Evolutionary conservation across 257 asterid genomes (phyloP).

Genomic region (Euphrasia confusa): DNA sequence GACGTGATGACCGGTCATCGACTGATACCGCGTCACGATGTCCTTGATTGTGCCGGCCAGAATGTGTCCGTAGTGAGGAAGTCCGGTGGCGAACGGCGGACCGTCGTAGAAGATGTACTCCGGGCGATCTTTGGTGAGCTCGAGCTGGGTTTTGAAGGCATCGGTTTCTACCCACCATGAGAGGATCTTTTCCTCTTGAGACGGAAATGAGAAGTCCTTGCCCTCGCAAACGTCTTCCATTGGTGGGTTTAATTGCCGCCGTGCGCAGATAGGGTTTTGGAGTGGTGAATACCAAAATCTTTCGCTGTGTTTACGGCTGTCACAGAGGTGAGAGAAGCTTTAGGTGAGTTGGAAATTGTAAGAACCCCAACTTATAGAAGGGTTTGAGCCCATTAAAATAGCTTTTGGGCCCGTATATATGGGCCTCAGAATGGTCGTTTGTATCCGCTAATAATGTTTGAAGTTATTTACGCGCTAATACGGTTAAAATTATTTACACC

Average conservation of each 20-base stretch:
- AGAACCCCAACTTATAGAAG: too few relatives aligned
- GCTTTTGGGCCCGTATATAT: too few relatives aligned
- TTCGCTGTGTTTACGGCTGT: not conserved
- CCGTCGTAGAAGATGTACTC: constrained; percentile 95
- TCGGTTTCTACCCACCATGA: constrained; percentile 61
- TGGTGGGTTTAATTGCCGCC: constrained; percentile 18
- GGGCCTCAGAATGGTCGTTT: too few relatives aligned
- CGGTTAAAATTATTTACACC: too few relatives aligned
- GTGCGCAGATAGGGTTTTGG: constrained; percentile 39
- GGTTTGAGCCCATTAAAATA: too few relatives aligned
- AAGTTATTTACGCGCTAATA: too few relatives aligned
- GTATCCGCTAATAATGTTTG: too few relatives aligned
- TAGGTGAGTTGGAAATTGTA: too few relatives aligned
- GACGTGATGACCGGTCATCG: constrained; percentile 94
- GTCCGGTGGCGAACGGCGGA: constrained; percentile 97
- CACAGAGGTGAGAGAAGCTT: too few relatives aligned
- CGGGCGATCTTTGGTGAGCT: constrained; percentile 55
- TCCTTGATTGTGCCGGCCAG: constrained; percentile 94
- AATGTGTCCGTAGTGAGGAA: constrained; percentile 96
- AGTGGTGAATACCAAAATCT: constrained; percentile 1
- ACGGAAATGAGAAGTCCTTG: constrained; percentile 81
- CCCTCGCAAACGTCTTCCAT: constrained; percentile 97
- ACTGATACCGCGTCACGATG: constrained; percentile 84
- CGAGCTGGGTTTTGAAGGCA: constrained; percentile 83
- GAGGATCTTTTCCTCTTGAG: constrained; percentile 65